A percentile compares a stretch with the other conserved stretches of the same genome.
Evolutionary conservation across 2,329 filamentous ascomycete species (phyloP).

Genomic region (Pyrenophora graminea): DNA sequence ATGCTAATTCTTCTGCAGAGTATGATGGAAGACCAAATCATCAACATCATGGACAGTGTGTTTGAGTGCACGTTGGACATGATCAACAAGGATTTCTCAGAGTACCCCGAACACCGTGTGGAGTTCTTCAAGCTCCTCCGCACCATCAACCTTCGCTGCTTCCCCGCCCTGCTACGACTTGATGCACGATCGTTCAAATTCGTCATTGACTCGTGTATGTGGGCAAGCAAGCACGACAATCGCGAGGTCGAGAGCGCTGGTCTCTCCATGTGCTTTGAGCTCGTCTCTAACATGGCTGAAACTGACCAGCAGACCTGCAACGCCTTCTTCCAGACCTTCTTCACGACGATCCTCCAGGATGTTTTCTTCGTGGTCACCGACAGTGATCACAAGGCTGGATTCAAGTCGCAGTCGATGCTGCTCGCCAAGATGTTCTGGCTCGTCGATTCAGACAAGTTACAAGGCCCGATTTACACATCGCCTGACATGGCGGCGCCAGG

Average conservation of each 20-base stretch:
- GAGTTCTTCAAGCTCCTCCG: slow-evolving; percentile 98
- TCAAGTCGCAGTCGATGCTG: slow-evolving; percentile 95
- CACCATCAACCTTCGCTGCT: slow-evolving; percentile 96
- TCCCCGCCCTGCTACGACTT: slow-evolving; percentile 89
- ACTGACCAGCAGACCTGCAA: slow-evolving; percentile 84
- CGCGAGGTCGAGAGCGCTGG: slow-evolving; percentile 95
- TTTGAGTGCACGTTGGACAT: slow-evolving; percentile 98
- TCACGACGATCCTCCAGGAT: slow-evolving; percentile 91
- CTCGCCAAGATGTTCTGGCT: slow-evolving; percentile 96
- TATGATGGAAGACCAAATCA: slow-evolving; percentile 98
- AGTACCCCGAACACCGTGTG: slow-evolving; percentile 98
- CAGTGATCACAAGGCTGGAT: slow-evolving; percentile 97
- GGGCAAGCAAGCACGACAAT: slow-evolving; percentile 99
- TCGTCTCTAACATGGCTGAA: slow-evolving; percentile 97
- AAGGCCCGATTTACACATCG: slow-evolving; percentile 81
- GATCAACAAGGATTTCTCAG: slow-evolving; percentile 99
- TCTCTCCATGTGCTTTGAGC: slow-evolving; percentile 95
- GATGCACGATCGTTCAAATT: slow-evolving; percentile 98
- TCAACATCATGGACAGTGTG: slow-evolving; percentile 96
- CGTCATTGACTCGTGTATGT: slow-evolving; percentile 98
- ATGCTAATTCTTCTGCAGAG: slow-evolving; percentile 57
- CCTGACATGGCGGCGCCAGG: slow-evolving; percentile 80
- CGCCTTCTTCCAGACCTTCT: slow-evolving; percentile 98
- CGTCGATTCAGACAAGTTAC: slow-evolving; percentile 85
- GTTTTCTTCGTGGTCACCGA: slow-evolving; percentile 98